These are phyloP conservation scores for Lunasporangiospora selenospora DNA, from an alignment of 192 early-diverging fungal genomes.

Conservation along the genomic window DNA sequence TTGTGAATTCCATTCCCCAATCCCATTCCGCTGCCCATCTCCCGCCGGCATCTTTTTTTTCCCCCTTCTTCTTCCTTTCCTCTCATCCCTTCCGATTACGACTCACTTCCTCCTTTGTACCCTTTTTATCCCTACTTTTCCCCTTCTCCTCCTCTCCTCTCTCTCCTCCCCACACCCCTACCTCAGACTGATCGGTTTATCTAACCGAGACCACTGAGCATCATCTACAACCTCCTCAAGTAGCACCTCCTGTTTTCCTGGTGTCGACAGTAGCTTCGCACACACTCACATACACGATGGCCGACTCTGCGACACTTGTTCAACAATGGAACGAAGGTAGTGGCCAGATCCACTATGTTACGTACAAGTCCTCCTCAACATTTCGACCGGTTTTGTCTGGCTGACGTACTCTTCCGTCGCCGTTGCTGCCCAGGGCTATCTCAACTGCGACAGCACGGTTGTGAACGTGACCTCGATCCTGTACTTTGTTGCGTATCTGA, in stretches of 20 bases:
- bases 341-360: slow-evolving; percentile 20
- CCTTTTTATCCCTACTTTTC: not conserved
- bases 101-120: slow-evolving; percentile 21
- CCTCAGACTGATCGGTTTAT: not conserved
- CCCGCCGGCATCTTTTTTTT: not conserved
- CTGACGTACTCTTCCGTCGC: slow-evolving; percentile 54
- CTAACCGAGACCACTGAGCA: not conserved
- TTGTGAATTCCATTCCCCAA: too few relatives aligned
- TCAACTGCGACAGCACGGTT: slow-evolving; percentile 27
- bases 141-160: not conserved
- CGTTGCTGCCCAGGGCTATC: slow-evolving; percentile 43
- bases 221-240: not conserved
- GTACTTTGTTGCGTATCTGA: slow-evolving; percentile 51
- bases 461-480: slow-evolving; percentile 55
- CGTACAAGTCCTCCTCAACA: slow-evolving; percentile 56
- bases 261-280: not conserved
- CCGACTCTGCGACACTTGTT: slow-evolving; percentile 5
- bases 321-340: too few relatives aligned
- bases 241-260: slow-evolving; percentile 2
- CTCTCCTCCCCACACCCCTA: not conserved
- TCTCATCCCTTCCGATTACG: slow-evolving; percentile 12
- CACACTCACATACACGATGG: not conserved
- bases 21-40: too few relatives aligned
- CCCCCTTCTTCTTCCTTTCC: not conserved
- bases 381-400: slow-evolving; percentile 56